These are phyloP conservation scores for Yamadazyma olivae DNA, from an alignment of 805 yeast genomes.

Conservation along the genomic window DNA sequence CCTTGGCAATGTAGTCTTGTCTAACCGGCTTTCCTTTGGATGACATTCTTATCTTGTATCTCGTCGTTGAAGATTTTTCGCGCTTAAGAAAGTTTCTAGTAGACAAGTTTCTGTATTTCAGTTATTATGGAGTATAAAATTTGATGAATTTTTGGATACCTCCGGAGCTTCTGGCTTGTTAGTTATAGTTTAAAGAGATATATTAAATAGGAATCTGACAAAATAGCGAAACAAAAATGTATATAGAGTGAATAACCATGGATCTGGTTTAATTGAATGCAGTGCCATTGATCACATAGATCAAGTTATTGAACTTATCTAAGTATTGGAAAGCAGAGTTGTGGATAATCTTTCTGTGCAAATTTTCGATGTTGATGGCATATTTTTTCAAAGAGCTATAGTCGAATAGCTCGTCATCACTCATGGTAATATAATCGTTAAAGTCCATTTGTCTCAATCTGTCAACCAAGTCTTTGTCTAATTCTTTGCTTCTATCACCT, in stretches of 20 bases:
- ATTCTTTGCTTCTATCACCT: conserved; percentile 6
- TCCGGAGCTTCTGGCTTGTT: no score
- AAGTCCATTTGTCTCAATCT: conserved; percentile 4
- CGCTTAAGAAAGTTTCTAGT: no score
- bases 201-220: no score
- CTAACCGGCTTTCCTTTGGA: conserved; percentile 37
- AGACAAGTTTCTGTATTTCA: no score
- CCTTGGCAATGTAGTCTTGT: conserved; percentile 78
- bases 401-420: conserved; percentile 8
- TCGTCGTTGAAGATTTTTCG: background rate
- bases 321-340: conserved; percentile 7
- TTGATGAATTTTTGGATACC: no score
- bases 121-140: no score
- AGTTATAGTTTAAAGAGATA: no score
- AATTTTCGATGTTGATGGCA: conserved; percentile 9
- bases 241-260: no score
- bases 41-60: no score
- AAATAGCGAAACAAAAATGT: no score
- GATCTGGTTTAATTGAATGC: conserved; percentile 1
- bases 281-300: conserved; percentile 13
- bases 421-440: conserved; percentile 1
- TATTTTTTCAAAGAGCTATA: conserved; percentile 4
- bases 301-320: conserved; percentile 10
- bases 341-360: conserved; percentile 8
- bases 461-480: conserved; percentile 11